These are phyloP conservation scores for Aquilaria yunnanensis DNA, from an alignment of 345 rosid species.

Conservation along the genomic window DNA sequence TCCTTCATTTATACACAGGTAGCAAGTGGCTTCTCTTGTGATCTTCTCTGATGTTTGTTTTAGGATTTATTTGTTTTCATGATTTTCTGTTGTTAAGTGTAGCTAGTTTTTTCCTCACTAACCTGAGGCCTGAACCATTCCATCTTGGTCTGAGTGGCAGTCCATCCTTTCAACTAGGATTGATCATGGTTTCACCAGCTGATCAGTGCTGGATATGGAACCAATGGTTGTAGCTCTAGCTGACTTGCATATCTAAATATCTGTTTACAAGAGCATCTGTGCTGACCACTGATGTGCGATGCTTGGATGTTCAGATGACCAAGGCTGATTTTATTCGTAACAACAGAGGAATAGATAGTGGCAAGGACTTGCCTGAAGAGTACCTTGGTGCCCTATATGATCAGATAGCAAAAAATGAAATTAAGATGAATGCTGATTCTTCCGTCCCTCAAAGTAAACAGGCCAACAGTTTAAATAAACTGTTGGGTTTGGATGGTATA, in stretches of 20 bases:
- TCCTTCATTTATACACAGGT: no score
- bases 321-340: conserved; percentile 84
- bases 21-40: no score
- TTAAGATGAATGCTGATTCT: conserved; percentile 82
- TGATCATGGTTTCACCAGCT: no score
- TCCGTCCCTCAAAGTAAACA: conserved; percentile 80
- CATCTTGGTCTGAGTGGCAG: no score
- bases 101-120: no score
- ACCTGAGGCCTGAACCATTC: no score
- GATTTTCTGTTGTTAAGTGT: no score
- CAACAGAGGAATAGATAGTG: conserved; percentile 93
- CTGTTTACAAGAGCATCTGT: conserved; percentile 4
- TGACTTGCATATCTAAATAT: conserved; percentile 5
- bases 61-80: no score
- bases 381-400: conserved; percentile 80
- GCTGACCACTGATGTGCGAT: conserved; percentile 27
- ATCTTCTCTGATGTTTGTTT: no score
- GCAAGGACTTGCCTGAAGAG: conserved; percentile 94
- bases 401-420: conserved; percentile 85
- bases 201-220: no score
- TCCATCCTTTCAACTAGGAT: no score
- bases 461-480: conserved; percentile 74
- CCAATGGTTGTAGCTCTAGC: background rate
- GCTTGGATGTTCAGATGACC: conserved; percentile 57
- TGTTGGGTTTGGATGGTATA: conserved; percentile 90